These are phyloP conservation scores for Boehmeria nivea DNA, from an alignment of 306 rosid genomes.

Conservation along the genomic window DNA sequence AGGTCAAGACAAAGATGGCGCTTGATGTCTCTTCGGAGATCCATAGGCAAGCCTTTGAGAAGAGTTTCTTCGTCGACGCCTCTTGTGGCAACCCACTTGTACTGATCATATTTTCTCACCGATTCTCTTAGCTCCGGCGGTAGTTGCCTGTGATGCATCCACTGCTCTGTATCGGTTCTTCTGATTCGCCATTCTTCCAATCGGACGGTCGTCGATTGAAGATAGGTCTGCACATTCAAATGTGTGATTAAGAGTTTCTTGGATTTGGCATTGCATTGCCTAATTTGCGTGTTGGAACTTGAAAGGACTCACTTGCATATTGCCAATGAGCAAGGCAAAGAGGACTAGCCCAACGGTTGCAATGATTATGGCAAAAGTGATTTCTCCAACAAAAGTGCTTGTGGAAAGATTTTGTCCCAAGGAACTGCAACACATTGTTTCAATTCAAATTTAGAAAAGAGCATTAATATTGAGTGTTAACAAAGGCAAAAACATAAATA, in stretches of 20 bases:
- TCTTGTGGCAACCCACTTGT: slow-evolving; percentile 86
- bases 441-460: neutral
- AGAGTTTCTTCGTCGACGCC: slow-evolving; percentile 88
- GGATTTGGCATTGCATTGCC: too few relatives aligned
- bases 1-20: slow-evolving; percentile 97
- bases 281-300: too few relatives aligned
- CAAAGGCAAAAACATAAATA: too few relatives aligned
- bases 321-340: slow-evolving; percentile 84
- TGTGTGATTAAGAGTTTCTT: neutral
- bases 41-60: slow-evolving; percentile 67
- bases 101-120: slow-evolving; percentile 77
- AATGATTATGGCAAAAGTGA: slow-evolving; percentile 65
- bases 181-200: slow-evolving; percentile 92
- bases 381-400: slow-evolving; percentile 85
- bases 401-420: slow-evolving; percentile 84
- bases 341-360: slow-evolving; percentile 86
- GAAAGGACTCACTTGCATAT: slow-evolving; percentile 93
- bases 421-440: slow-evolving; percentile 47
- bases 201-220: slow-evolving; percentile 77
- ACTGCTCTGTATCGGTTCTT: slow-evolving; percentile 87
- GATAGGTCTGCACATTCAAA: slow-evolving; percentile 54
- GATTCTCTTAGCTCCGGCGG: slow-evolving; percentile 61
- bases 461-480: neutral
- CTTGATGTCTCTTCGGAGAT: slow-evolving; percentile 85
- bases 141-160: slow-evolving; percentile 96